Conservation (phyloP, 192 early-diverging fungal species). For the Umbelopsis vinacea region DNA sequence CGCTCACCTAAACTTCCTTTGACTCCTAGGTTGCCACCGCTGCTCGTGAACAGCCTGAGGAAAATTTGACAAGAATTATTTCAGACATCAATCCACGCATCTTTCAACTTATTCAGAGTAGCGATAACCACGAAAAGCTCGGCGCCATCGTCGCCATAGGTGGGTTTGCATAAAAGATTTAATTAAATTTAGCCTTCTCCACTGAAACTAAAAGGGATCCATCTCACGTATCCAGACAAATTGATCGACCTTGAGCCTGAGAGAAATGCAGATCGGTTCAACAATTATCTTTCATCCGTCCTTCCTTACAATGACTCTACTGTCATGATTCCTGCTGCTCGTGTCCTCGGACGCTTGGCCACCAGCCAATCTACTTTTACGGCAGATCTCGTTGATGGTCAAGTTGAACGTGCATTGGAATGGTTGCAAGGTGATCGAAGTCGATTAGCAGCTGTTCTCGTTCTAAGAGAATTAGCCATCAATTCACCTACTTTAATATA, state of each 20-base stretch:
- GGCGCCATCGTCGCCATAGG: conserved; percentile 84
- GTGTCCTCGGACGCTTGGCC: conserved; percentile 76
- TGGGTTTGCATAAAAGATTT: conserved; percentile 33
- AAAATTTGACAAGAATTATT: conserved; percentile 73
- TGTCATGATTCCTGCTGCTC: conserved; percentile 74
- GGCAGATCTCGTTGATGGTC: conserved; percentile 82
- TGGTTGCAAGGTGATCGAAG: conserved; percentile 83
- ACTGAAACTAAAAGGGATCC: no score
- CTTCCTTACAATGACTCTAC: conserved; percentile 74
- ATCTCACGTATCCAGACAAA: no score
- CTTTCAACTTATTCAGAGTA: conserved; percentile 78
- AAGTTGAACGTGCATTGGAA: conserved; percentile 82
- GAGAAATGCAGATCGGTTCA: conserved; percentile 81
- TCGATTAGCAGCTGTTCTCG: conserved; percentile 81
- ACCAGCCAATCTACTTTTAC: conserved; percentile 68
- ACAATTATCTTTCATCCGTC: conserved; percentile 80
- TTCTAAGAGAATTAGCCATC: conserved; percentile 72
- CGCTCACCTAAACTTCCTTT: background rate
- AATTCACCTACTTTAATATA: conserved; percentile 86
- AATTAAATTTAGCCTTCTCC: no score
- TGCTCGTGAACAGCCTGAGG: conserved; percentile 69
- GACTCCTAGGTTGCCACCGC: conserved; percentile 24
- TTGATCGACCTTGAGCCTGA: conserved; percentile 83
- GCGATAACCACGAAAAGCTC: conserved; percentile 77
- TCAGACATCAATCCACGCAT: conserved; percentile 81